A percentile compares a stretch with the other conserved stretches of the same genome.
Conservation (phyloP, 805 yeast species). For the Lipomyces mesembrius region DNA sequence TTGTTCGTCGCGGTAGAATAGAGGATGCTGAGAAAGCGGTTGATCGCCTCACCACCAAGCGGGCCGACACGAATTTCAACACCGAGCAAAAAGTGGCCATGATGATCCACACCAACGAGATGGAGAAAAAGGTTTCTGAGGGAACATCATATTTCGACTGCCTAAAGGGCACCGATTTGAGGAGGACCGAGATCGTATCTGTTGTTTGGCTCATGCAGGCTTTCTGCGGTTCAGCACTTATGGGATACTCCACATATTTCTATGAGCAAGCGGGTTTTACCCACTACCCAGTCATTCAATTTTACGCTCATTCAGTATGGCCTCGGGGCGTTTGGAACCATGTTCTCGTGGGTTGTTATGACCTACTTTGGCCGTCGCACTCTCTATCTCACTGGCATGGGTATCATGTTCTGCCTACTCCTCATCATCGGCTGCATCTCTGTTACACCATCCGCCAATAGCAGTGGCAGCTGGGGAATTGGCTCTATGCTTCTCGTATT, state of each 20-base stretch:
- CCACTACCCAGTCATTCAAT: conserved; percentile 13
- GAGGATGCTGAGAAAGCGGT: conserved; percentile 16
- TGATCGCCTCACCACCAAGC: conserved; percentile 9
- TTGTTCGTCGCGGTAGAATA: conserved; percentile 13
- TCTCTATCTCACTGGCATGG: conserved; percentile 34
- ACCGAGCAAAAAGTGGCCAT: conserved; percentile 17
- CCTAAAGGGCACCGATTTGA: conserved; percentile 16
- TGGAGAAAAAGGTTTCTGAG: conserved; percentile 13
- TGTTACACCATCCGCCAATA: conserved; percentile 20
- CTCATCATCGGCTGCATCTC: conserved; percentile 34
- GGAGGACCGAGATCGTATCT: conserved; percentile 38
- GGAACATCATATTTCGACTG: conserved; percentile 20
- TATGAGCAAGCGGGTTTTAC: conserved; percentile 34
- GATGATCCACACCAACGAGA: conserved; percentile 21
- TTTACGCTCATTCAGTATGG: conserved; percentile 10
- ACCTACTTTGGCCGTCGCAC: conserved; percentile 23
- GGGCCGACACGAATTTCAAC: conserved; percentile 4
- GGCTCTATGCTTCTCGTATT: conserved; percentile 55
- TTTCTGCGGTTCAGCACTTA: conserved; percentile 35
- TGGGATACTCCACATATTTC: conserved; percentile 10
- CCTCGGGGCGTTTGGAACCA: conserved; percentile 20
- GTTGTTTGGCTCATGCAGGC: conserved; percentile 45
- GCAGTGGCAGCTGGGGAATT: conserved; percentile 33
- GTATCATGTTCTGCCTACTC: conserved; percentile 14
- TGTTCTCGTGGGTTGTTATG: conserved; percentile 20